Conservation (phyloP, 2,329 filamentous ascomycete genomes). For the Penicillium sp. region DNA sequence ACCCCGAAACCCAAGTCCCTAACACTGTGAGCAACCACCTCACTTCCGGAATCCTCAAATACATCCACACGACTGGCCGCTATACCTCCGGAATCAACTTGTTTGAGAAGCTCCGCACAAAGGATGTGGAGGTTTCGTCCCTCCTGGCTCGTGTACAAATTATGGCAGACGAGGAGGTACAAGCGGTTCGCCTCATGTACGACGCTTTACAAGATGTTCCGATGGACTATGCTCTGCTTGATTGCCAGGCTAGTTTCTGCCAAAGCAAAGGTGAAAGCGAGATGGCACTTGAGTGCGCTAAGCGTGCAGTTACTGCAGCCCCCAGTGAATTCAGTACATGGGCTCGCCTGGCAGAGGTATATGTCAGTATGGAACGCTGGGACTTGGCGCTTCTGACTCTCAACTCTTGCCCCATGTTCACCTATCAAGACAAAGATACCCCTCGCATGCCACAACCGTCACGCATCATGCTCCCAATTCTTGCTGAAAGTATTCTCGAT, state of each 20-base stretch:
- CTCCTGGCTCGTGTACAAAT: conserved; percentile 87
- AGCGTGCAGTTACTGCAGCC: conserved; percentile 89
- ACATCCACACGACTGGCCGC: conserved; percentile 91
- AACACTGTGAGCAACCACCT: conserved; percentile 96
- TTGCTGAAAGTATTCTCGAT: conserved; percentile 86
- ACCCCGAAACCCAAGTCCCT: conserved; percentile 94
- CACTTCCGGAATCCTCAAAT: conserved; percentile 87
- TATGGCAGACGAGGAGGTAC: conserved; percentile 95
- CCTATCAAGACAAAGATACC: conserved; percentile 96
- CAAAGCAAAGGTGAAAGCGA: conserved; percentile 82
- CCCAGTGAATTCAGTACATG: conserved; percentile 97
- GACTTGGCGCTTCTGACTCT: conserved; percentile 91
- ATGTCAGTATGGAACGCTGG: conserved; percentile 93
- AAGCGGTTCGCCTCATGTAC: conserved; percentile 83
- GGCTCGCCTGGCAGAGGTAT: conserved; percentile 90
- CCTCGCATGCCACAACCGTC: conserved; percentile 91
- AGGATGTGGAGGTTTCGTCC: conserved; percentile 92
- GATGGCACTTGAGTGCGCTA: conserved; percentile 88
- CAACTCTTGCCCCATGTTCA: conserved; percentile 99
- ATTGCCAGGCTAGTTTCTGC: conserved; percentile 90
- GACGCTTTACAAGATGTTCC: conserved; percentile 86
- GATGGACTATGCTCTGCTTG: conserved; percentile 96
- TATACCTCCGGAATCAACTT: conserved; percentile 95
- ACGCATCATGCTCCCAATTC: conserved; percentile 80
- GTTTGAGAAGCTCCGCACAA: conserved; percentile 89